These are phyloP conservation scores for Trypanosoma mega DNA, from an alignment of 208 protist species.

Conservation along the genomic window DNA sequence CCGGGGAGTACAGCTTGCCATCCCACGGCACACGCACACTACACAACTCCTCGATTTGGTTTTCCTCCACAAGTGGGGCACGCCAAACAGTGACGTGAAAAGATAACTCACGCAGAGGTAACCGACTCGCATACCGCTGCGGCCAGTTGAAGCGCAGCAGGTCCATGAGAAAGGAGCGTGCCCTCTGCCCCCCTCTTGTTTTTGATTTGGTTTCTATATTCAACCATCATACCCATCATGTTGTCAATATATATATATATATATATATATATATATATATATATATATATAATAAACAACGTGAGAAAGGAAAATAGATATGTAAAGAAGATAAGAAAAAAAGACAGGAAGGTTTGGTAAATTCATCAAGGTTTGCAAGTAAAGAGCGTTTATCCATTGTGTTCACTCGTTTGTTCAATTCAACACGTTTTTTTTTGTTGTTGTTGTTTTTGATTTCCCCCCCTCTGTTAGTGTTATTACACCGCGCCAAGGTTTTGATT, in stretches of 20 bases:
- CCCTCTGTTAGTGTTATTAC: too few species aligned
- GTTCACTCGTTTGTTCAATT: too few species aligned
- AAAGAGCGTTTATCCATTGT: too few species aligned
- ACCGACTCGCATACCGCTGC: conserved; percentile 48
- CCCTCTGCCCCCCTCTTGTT: background rate
- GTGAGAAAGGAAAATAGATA: background rate
- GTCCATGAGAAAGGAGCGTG: conserved; percentile 33
- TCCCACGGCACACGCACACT: conserved; percentile 52
- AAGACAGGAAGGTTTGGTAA: conserved; percentile 8
- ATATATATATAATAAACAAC: too few species aligned
- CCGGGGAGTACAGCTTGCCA: conserved; percentile 62
- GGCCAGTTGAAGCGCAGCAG: conserved; percentile 52
- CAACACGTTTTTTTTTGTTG: too few species aligned
- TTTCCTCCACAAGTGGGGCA: conserved; percentile 65
- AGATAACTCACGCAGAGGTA: conserved; percentile 48
- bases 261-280: too few species aligned
- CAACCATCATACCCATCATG: too few species aligned
- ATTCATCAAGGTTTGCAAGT: too few species aligned
- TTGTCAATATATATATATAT: too few species aligned
- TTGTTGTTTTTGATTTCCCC: too few species aligned
- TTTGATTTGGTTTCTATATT: too few species aligned
- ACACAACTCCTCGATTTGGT: conserved; percentile 44
- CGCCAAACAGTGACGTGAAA: conserved; percentile 66
- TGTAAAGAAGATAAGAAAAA: conserved; percentile 10
- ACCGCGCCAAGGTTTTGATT: too few species aligned